phyloP scores from a whole-genome alignment of 768 basidiomycete species.

The Filobasidium wieringae region DNA sequence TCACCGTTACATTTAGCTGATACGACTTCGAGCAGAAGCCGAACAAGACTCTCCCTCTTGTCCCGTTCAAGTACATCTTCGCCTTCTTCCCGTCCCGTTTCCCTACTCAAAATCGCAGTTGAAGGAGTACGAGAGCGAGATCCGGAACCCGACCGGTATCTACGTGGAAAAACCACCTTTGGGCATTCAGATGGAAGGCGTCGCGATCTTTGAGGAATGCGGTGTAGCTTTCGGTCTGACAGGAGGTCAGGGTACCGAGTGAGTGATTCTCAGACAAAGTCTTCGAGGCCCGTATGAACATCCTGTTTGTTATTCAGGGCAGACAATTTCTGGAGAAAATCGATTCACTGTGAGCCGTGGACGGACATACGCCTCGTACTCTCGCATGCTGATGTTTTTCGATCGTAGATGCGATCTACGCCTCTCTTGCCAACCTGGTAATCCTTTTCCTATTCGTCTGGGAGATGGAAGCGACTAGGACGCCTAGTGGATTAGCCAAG shows the following conservation, averaged over 20 bases:
- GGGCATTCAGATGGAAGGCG: slow-evolving; percentile 44
- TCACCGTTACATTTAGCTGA: neutral
- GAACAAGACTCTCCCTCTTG: slow-evolving; percentile 13
- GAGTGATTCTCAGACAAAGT: slow-evolving; percentile 10
- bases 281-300: slow-evolving; percentile 28
- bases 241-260: slow-evolving; percentile 62
- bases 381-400: slow-evolving; percentile 32
- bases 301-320: slow-evolving; percentile 12
- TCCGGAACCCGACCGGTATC: slow-evolving; percentile 28
- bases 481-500: slow-evolving; percentile 63
- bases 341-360: slow-evolving; percentile 47
- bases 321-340: slow-evolving; percentile 58
- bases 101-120: slow-evolving; percentile 17
- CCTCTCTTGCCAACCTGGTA: slow-evolving; percentile 58
- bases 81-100: slow-evolving; percentile 24
- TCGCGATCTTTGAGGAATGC: slow-evolving; percentile 68
- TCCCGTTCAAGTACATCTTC: slow-evolving; percentile 26
- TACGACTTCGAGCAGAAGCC: neutral
- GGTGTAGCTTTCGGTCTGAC: slow-evolving; percentile 59
- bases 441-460: slow-evolving; percentile 59
- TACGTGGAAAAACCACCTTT: slow-evolving; percentile 12
- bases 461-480: slow-evolving; percentile 63
- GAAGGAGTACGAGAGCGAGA: slow-evolving; percentile 25
- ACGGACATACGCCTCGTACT: neutral
- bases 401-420: slow-evolving; percentile 46